Evolutionary conservation across 495 filamentous ascomycete genomes (phyloP).

Genomic region (Echria macrotheca): DNA sequence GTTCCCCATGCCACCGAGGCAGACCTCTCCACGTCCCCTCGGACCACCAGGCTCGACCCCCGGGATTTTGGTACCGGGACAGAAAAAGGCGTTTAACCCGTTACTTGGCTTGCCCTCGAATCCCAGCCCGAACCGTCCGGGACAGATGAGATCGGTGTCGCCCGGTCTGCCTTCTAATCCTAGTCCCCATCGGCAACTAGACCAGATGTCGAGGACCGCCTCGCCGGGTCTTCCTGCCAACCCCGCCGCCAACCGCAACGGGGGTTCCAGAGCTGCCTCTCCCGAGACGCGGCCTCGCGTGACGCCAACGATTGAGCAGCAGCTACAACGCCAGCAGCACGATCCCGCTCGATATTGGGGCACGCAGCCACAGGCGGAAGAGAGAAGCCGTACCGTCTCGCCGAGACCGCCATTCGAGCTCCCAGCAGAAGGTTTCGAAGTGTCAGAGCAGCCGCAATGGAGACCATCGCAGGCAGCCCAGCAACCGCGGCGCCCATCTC

Average conservation of each 20-base stretch:
- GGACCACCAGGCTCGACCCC: neutral
- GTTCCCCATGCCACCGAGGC: neutral
- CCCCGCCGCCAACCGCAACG: too few relatives aligned
- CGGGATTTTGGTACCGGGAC: neutral
- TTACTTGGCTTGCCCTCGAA: conserved; percentile 12
- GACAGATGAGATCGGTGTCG: neutral
- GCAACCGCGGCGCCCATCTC: conserved; percentile 3
- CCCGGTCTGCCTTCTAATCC: too few relatives aligned
- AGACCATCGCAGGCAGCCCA: conserved; percentile 2
- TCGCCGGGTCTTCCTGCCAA: too few relatives aligned
- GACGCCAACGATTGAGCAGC: neutral
- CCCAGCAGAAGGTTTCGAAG: neutral
- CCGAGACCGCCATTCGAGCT: neutral
- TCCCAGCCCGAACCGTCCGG: conserved; percentile 5
- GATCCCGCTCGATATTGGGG: neutral
- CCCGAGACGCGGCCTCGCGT: too few relatives aligned
- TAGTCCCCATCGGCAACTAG: too few relatives aligned
- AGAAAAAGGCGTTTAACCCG: conserved; percentile 11
- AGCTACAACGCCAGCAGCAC: conserved; percentile 3
- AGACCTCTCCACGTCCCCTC: neutral
- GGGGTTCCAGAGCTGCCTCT: too few relatives aligned
- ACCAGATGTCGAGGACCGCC: too few relatives aligned
- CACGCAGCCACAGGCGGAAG: conserved; percentile 11
- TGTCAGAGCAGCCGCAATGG: neutral
- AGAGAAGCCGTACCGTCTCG: conserved; percentile 1